Base-by-base conservation (phyloP, 495 filamentous ascomycete genomes). In the Venustampulla echinocandica region DNA sequence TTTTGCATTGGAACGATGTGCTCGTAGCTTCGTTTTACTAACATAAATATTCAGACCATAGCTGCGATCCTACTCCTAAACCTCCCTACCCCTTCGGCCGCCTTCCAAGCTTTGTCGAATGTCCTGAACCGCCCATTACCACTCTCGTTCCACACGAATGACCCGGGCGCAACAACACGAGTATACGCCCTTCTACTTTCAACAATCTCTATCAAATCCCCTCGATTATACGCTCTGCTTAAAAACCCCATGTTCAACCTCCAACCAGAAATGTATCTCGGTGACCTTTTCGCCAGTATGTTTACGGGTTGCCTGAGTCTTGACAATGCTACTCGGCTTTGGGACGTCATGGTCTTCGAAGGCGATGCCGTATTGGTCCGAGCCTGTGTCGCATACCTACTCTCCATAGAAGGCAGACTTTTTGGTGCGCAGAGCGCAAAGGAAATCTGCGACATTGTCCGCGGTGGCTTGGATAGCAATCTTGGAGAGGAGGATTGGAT, bases 321-420 rank as follows among this genome's bases (percentile, higher is more conserved):
- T 2, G 90, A 95, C 52, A 74, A 82, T 42, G 78, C 78, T 10
- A 80, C 80, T 22, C 74, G 92, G 10, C 69, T 97, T 3, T 96
- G 87, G 88, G 92, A 98, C 58, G 84, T 94, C 20, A 92, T 87
- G 68, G 82, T 90, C 1, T 95, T 97, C 47, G 92, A 98, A 60
- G 90, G 89, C 2, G 92, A 97, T 55, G 72, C 77, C 7, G 72
- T 88, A 11, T 69, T 95, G 10, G 78, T 96, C 18, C 75, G 90
- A 2, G 80, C 85, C 0, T 84, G 77, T 0, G 79, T 96, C 4
- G 92, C 82, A 5, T 53, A 43, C 19, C 38, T 68, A 27, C 55
- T 40, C 10, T 64, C 66, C 38, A 60, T 87, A 20, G 82, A 88
- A 55, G 57, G 72, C 0, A 78, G 73, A 52, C 61, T 86, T 2